Base-by-base conservation (phyloP, 2,329 filamentous ascomycete genomes). In the Trichoderma simmonsii region DNA sequence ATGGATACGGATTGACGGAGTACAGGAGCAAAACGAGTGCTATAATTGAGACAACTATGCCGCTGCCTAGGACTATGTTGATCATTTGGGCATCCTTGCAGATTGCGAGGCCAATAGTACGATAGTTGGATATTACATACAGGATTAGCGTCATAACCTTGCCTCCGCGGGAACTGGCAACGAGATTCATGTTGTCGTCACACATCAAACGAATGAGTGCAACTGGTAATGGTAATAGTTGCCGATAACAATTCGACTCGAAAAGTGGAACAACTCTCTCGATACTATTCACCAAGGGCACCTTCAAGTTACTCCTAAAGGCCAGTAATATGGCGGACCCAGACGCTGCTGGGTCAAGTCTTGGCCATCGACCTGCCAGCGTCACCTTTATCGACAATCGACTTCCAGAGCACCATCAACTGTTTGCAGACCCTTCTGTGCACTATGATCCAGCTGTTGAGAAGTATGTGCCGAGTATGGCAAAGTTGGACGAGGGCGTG, bases 371-470 rank as follows among this genome's bases (percentile, higher is more conserved):
- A 9, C 66, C 66, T 32, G 32, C 66, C 11, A 43, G 34, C 1
- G 66, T 69, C 28, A 56, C n/a, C 12, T 69, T 48, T 5, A 61
- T 69, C 5, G 66, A 69, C 24, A 69, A 60, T 60, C 66, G 26
- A 11, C 54, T 69, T 21, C 54, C 34, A 60, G 24, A 43, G 4
- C 34, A 60, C 9, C 66, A 69, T 3, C 62, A 30, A n/a, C 3
- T 54, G 11, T 65, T 65, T 24, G 62, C 26, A 4, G 43, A 54
- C 6, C n/a, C 43, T 32, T 34, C 43, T 4, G 18, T 54, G 4
- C 62, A 34, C 15, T 65, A 65, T 32, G 62, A 65, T 26, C n/a
- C 62, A 14, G 39, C n/a, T 8, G n/a, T 15, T 9, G 28, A 24
- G n/a, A 43, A 32, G 9, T 65, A 65, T 21, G 28, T 65, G 6